A percentile compares a stretch with the other conserved stretches of the same genome.
phyloP scores from a whole-genome alignment of 2,329 filamentous ascomycete genomes.

The Colletotrichum zoysiae region DNA sequence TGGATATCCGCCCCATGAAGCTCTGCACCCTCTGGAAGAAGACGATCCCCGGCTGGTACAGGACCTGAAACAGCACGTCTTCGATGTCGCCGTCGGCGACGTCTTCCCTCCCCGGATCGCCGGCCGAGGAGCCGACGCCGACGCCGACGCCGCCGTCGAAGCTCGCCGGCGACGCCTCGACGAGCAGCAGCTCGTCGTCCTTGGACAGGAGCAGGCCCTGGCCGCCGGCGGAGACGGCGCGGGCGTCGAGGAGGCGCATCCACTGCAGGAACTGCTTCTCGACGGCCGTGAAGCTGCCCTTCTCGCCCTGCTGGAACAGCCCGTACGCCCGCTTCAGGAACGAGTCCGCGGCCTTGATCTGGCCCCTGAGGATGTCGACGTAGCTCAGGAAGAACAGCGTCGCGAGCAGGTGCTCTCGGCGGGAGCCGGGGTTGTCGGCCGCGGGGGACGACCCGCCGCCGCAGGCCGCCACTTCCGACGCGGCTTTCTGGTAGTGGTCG shows the following conservation, averaged over 20 bases:
- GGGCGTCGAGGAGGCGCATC: slow-evolving; percentile 67
- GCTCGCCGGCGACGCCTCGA: slow-evolving; percentile 58
- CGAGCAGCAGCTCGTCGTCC: slow-evolving; percentile 60
- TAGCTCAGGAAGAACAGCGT: slow-evolving; percentile 67
- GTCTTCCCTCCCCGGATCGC: slow-evolving; percentile 42
- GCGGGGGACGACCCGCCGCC: slow-evolving; percentile 18
- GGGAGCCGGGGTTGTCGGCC: slow-evolving; percentile 46
- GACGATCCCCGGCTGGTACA: slow-evolving; percentile 67
- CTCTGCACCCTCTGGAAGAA: slow-evolving; percentile 71
- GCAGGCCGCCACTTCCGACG: slow-evolving; percentile 49
- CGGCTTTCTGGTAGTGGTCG: slow-evolving; percentile 54
- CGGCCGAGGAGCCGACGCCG: slow-evolving; percentile 42
- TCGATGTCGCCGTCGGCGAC: slow-evolving; percentile 55
- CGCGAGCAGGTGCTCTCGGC: slow-evolving; percentile 60
- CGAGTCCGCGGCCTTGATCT: slow-evolving; percentile 60
- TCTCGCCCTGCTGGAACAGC: slow-evolving; percentile 58
- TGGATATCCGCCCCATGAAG: slow-evolving; percentile 68
- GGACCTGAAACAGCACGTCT: slow-evolving; percentile 65
- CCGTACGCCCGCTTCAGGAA: slow-evolving; percentile 63
- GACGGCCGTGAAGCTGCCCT: slow-evolving; percentile 51
- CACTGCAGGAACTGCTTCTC: slow-evolving; percentile 66
- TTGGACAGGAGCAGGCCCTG: slow-evolving; percentile 66
- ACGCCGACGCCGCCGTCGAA: slow-evolving; percentile 50
- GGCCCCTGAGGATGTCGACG: slow-evolving; percentile 61
- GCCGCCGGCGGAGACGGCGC: slow-evolving; percentile 67